Base-by-base conservation (phyloP, 1,284 basidiomycete species). In the Fomitopsis palustris region DNA sequence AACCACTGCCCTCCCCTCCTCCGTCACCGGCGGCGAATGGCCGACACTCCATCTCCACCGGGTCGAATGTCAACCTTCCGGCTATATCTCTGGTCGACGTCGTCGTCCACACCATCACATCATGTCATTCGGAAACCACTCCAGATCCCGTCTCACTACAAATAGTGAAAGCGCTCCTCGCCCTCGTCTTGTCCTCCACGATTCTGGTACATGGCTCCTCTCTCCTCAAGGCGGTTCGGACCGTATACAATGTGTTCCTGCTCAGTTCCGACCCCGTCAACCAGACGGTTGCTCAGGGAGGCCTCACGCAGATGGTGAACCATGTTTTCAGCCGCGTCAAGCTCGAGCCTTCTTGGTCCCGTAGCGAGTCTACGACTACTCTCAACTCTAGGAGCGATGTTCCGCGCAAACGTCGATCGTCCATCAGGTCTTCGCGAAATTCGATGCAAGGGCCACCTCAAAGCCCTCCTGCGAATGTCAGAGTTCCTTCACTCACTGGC, bases 211-310 rank as follows among this genome's bases (percentile, higher is more conserved):
- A 98, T 73, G 95, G 97, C 72, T 96, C 93, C 7, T 92, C 93
- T 14, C 80, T 98, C 38, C 83, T 98, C 64, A 96, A 96, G 74
- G 94, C 96, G 29, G 92, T 98, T 29, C 84, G 96, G 39, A 97
- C 96, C 6, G 95, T 98, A 2, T 98, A 98, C 77, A 98, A 98
- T 70, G 89, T 98, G 59, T 98, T 98, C 73, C 80, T 98, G 33
- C 81, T 97, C 60, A 95, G 92, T 65, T 82, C 84, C 37, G 94
- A 96, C 67, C 84, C 90, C 4, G 91, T 95, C 56, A 98, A 96
- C 67, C 96, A 98, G 75, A 94, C 93, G 76, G 94, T 98, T 29
- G 96, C 96, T 9, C 96, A 98, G 74, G 96, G 95, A 21, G 94
- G 95, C 17, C 81, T 98, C 17, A 95, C 94, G 0, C 96, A 98